A percentile compares a stretch with the other conserved stretches of the same genome.
Conservation (phyloP, 2,329 filamentous ascomycete species). For the Aspergillus bombycis region DNA sequence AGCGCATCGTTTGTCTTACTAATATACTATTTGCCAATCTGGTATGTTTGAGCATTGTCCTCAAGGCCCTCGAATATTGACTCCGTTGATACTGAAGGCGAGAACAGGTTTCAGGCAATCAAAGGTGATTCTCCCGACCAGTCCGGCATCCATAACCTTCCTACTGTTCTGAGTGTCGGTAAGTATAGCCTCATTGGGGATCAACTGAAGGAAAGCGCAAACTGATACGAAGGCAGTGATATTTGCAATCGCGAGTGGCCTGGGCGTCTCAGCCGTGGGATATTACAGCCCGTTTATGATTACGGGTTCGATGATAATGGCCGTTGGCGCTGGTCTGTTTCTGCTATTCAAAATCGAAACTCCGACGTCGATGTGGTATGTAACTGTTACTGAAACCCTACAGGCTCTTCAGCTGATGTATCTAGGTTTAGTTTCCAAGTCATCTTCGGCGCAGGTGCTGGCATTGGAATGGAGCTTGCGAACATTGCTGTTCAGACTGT, state of each 20-base stretch:
- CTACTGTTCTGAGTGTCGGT: slow-evolving; percentile 7
- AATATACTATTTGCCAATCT: slow-evolving; percentile 21
- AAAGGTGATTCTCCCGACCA: slow-evolving; percentile 6
- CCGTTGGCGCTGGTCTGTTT: neutral
- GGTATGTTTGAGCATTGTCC: neutral
- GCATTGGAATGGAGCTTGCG: slow-evolving; percentile 7
- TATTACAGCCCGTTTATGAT: slow-evolving; percentile 13
- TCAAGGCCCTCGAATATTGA: neutral
- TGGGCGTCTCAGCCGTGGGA: slow-evolving; percentile 2
- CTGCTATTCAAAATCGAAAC: neutral
- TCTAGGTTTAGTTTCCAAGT: slow-evolving; percentile 9
- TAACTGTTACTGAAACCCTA: neutral
- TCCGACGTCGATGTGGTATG: slow-evolving; percentile 1
- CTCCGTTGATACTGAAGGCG: neutral
- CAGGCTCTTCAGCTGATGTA: neutral
- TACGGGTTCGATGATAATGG: neutral
- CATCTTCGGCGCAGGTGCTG: slow-evolving; percentile 12
- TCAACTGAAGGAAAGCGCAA: neutral
- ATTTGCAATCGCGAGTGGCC: slow-evolving; percentile 10
- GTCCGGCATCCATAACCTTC: slow-evolving; percentile 11
- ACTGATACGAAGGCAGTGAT: slow-evolving; percentile 12
- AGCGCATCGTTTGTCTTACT: slow-evolving; percentile 10
- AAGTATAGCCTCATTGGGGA: neutral
- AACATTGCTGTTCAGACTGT: slow-evolving; percentile 39
- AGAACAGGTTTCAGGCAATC: slow-evolving; percentile 14